These are phyloP conservation scores for Phytophthora melonis DNA, from an alignment of 352 stramenopile genomes.

Conservation along the genomic window DNA sequence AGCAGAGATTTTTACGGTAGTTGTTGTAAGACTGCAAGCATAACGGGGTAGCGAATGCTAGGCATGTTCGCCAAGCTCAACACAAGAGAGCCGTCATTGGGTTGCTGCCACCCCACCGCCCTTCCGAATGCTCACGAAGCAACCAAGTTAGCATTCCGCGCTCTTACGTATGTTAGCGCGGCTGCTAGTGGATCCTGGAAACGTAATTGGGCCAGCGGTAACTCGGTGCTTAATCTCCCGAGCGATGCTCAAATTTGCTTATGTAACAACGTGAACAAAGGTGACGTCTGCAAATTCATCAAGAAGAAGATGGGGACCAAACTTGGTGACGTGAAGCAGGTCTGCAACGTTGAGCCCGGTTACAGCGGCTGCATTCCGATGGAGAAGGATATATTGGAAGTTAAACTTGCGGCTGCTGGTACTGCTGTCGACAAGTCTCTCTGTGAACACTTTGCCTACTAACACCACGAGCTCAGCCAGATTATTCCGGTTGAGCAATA, in stretches of 20 bases:
- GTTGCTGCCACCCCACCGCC: too few relatives aligned
- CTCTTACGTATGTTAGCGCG: not conserved
- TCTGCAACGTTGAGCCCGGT: slow-evolving; percentile 88
- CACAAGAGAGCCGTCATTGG: too few relatives aligned
- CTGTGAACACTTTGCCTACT: slow-evolving; percentile 93
- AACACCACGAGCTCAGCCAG: slow-evolving; percentile 90
- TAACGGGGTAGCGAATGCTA: too few relatives aligned
- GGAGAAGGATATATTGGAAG: slow-evolving; percentile 90
- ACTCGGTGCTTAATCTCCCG: slow-evolving; percentile 60
- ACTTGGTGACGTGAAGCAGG: slow-evolving; percentile 82
- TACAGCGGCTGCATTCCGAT: slow-evolving; percentile 93
- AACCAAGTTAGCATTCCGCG: too few relatives aligned
- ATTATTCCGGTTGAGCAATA: slow-evolving; percentile 86
- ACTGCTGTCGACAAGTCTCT: slow-evolving; percentile 88
- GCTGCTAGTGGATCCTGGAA: too few relatives aligned
- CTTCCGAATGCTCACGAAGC: too few relatives aligned
- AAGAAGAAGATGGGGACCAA: slow-evolving; percentile 79
- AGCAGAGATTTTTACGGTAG: too few relatives aligned
- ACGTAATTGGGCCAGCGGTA: too few relatives aligned
- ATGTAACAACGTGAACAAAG: slow-evolving; percentile 93
- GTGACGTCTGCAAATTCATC: slow-evolving; percentile 78
- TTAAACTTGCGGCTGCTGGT: slow-evolving; percentile 84
- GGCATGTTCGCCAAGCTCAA: too few relatives aligned
- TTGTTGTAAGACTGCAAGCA: too few relatives aligned
- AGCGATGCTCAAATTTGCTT: slow-evolving; percentile 92